Evolutionary conservation across 2,329 filamentous ascomycete species (phyloP).

Genomic region (Trichoderma simmonsii): DNA sequence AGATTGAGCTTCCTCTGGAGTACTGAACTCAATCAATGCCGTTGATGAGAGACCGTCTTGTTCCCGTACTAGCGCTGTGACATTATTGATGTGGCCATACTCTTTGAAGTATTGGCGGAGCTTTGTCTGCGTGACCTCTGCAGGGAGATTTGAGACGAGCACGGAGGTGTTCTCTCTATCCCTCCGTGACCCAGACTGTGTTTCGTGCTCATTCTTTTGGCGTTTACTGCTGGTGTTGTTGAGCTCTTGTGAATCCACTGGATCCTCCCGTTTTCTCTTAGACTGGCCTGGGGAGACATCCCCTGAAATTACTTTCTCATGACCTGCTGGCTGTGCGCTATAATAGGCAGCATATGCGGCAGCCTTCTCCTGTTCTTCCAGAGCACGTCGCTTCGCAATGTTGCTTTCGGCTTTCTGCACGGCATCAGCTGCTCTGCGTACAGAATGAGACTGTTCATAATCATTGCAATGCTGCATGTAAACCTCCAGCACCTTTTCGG

Average conservation of each 20-base stretch:
- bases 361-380: constrained; percentile 60
- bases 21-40: constrained; percentile 82
- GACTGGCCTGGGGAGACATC: constrained; percentile 39
- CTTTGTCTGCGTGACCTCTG: constrained; percentile 64
- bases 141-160: constrained; percentile 73
- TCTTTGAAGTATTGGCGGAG: constrained; percentile 88
- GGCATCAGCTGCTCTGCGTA: constrained; percentile 71
- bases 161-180: constrained; percentile 90
- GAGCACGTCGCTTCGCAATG: constrained; percentile 61
- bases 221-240: constrained; percentile 67
- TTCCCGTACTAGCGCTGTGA: constrained; percentile 63
- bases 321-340: constrained; percentile 30
- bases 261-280: constrained; percentile 74
- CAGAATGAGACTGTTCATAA: constrained; percentile 73
- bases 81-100: constrained; percentile 77
- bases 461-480: constrained; percentile 83
- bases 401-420: constrained; percentile 68
- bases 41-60: constrained; percentile 58
- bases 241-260: constrained; percentile 40
- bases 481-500: constrained; percentile 70
- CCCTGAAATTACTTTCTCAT: constrained; percentile 19
- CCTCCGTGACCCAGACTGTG: constrained; percentile 55
- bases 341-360: constrained; percentile 47
- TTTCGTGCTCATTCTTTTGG: constrained; percentile 47
- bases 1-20: constrained; percentile 73